Percentiles rank a stretch among this genome's conserved stretches.
Evolutionary conservation across 2,329 filamentous ascomycete genomes (phyloP).

Genomic region (Colletotrichum sp.): DNA sequence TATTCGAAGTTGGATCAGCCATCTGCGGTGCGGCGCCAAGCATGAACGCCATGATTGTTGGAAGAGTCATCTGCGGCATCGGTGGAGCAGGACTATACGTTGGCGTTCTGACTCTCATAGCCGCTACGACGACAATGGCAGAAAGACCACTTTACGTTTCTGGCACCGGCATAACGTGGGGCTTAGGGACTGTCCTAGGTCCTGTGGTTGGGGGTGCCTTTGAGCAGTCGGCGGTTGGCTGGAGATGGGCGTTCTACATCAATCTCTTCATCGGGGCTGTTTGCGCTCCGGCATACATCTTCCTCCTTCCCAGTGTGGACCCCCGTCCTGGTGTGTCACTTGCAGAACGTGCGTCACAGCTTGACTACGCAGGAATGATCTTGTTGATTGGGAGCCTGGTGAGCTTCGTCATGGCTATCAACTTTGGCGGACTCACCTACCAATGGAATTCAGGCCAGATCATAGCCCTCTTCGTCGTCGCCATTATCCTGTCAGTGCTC

Average conservation of each 20-base stretch:
- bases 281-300: slow-evolving; percentile 29
- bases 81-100: slow-evolving; percentile 29
- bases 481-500: slow-evolving; percentile 31
- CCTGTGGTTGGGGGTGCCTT: slow-evolving; percentile 43
- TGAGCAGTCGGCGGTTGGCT: slow-evolving; percentile 37
- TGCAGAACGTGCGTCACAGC: slow-evolving; percentile 29
- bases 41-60: slow-evolving; percentile 48
- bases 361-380: slow-evolving; percentile 50
- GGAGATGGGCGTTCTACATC: slow-evolving; percentile 54
- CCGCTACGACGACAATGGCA: neutral
- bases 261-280: slow-evolving; percentile 50
- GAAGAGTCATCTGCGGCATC: slow-evolving; percentile 43
- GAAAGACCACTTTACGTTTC: slow-evolving; percentile 13
- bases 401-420: slow-evolving; percentile 49
- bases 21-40: slow-evolving; percentile 42
- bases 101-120: neutral
- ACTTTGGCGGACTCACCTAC: slow-evolving; percentile 53
- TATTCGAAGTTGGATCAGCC: slow-evolving; percentile 39
- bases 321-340: slow-evolving; percentile 22
- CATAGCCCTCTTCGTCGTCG: slow-evolving; percentile 49
- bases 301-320: slow-evolving; percentile 26
- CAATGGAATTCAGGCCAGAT: slow-evolving; percentile 47
- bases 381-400: slow-evolving; percentile 44
- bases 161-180: slow-evolving; percentile 37
- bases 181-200: slow-evolving; percentile 48